Conservation (phyloP, 805 yeast genomes). For the Candida coquimbonensis region DNA sequence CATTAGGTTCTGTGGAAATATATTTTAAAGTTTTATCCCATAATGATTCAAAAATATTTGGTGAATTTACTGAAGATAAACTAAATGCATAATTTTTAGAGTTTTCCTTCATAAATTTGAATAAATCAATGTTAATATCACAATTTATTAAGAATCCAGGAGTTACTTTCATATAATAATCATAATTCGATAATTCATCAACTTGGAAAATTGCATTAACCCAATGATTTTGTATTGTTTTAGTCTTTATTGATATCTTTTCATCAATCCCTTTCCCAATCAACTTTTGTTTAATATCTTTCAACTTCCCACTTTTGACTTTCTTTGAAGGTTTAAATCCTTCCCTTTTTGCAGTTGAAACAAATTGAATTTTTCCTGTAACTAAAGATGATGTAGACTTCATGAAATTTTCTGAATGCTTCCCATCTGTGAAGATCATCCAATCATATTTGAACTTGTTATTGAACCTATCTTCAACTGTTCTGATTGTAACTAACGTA, state of each 20-base stretch:
- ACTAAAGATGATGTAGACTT: conserved; percentile 35
- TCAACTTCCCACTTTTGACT: conserved; percentile 43
- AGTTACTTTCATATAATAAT: conserved; percentile 46
- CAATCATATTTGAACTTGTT: conserved; percentile 57
- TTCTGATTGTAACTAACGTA: conserved; percentile 49
- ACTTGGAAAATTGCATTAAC: conserved; percentile 39
- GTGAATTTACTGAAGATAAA: conserved; percentile 55
- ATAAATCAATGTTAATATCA: conserved; percentile 41
- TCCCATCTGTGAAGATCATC: conserved; percentile 64
- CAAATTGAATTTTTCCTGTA: conserved; percentile 53
- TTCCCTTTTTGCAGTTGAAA: conserved; percentile 43
- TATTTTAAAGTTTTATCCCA: conserved; percentile 71
- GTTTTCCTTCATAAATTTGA: conserved; percentile 43
- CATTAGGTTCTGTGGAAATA: conserved; percentile 50
- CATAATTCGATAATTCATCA: conserved; percentile 36
- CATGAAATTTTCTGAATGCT: conserved; percentile 48
- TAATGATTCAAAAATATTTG: conserved; percentile 64
- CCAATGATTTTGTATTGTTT: conserved; percentile 43
- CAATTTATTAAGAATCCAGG: conserved; percentile 38
- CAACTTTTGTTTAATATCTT: conserved; percentile 34
- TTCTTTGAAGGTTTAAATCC: conserved; percentile 49
- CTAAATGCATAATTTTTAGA: conserved; percentile 60
- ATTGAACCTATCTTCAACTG: conserved; percentile 64
- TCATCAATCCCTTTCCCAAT: conserved; percentile 34
- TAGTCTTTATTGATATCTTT: conserved; percentile 38